Evolutionary conservation across 176 grass and related monocot genomes (phyloP).

Genomic region (Saccharum officinarum): DNA sequence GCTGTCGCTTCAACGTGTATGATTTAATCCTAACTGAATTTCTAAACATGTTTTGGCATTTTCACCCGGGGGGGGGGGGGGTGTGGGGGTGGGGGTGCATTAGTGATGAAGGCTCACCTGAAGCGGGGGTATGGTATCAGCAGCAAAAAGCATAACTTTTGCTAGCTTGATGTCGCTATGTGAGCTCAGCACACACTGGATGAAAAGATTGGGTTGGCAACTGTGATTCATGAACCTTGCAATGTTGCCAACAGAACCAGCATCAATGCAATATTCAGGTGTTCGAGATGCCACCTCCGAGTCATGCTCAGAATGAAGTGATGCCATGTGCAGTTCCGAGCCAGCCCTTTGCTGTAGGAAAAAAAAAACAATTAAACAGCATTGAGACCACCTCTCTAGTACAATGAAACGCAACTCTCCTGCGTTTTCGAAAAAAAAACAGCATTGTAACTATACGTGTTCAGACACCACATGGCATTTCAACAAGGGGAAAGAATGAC

Average conservation of each 20-base stretch:
- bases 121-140: constrained; percentile 79
- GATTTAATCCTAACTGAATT: neutral
- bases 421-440: neutral
- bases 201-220: constrained; percentile 83
- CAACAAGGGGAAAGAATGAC: neutral
- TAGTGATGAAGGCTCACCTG: constrained; percentile 42
- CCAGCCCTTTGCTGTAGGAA: constrained; percentile 57
- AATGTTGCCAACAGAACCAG: constrained; percentile 56
- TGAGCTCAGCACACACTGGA: constrained; percentile 80
- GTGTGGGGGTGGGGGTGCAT: neutral
- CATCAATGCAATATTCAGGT: constrained; percentile 81
- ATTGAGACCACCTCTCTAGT: neutral
- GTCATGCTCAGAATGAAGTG: constrained; percentile 44
- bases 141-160: constrained; percentile 86
- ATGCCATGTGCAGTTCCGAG: constrained; percentile 40
- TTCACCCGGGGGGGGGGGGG: too few relatives aligned
- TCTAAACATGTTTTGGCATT: neutral
- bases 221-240: constrained; percentile 94
- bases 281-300: constrained; percentile 40
- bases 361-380: constrained; percentile 1
- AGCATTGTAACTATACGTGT: neutral
- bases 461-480: neutral
- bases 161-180: constrained; percentile 76
- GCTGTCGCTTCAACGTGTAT: neutral
- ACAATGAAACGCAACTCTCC: neutral